Evolutionary conservation across 352 stramenopile species (phyloP), one percentile per base, ranked within the genome.

Genomic region (Thraustotheca clavata): DNA sequence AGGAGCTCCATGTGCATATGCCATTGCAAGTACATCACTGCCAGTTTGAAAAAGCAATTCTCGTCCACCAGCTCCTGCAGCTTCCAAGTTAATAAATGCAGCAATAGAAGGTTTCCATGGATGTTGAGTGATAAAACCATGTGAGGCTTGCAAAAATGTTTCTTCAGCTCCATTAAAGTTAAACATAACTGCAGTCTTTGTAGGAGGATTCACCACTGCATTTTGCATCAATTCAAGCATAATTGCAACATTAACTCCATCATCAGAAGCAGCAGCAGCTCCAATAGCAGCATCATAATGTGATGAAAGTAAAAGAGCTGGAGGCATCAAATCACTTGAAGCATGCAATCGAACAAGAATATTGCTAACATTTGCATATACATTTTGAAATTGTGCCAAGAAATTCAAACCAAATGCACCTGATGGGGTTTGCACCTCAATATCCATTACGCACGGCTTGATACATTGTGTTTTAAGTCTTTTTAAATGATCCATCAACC

Each of bases 281-380:
- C 82, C 82, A 69, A 91, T 84, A 0, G 82, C 82, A 5, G 82
- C 82, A 43, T 91, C 82, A 68, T 91, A 91, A 54, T 91, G 82
- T 0, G 82, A 86, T 49, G 82, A 91, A 47, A 91, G 76, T 71
- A 91, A 76, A 3, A 91, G 68, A 48, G 79, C 72, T 48, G 86
- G 74, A 18, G 78, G 74, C 0, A 72, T 52, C 14, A 70, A 71
- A 20, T 84, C 72, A 9, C 61, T 66, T 35, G 72, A 40, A 0
- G 71, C 61, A 5, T 74, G 71, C 0, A 91, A 62, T 9, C 80
- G 82, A 11, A 91, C 82, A 12, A 91, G 60, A 55, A 91, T 87
- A 54, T 91, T 91, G 43, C 78, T 91, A 43, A 91, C 80, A 46
- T 91, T 91, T 38, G 82, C 78, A 71, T 91, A 91, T 60, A 91